Evolutionary conservation across 495 filamentous ascomycete species (phyloP), one percentile per base, ranked within the genome.

Genomic region (Cairneyella variabilis): DNA sequence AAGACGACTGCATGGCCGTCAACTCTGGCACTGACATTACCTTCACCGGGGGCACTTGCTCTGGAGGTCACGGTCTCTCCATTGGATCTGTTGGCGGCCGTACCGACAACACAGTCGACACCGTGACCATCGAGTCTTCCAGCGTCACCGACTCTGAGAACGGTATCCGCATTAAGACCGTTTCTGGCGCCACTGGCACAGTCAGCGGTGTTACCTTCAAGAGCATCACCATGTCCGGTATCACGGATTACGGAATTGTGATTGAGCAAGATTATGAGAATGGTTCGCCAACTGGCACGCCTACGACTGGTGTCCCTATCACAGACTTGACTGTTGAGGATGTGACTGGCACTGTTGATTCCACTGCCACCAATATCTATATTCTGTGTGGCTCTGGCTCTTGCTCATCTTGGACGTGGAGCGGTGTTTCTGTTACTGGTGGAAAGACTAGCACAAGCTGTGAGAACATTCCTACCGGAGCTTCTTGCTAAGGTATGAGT

Each of bases 181-280:
- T 82, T 51, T 75, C 65, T 53, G 72, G 65, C 32, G 75, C 73
- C 5, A 85, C 79, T 36, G 84, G 84, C 36, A 60, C 66, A 12
- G 82, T 88, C 47, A 64, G 62, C 12, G 76, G 71, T 52, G 71
- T 87, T 37, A 84, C 79, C 1, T 88, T 82, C 7, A 64, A 66
- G 18, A 70, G 76, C 59, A 84, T 86, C 66, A 71, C 69, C 14
- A 73, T 87, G 5, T 75, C 71, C 42, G 64, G 69, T 21, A 85
- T 86, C 61, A 66, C 72, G 43, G 74, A 77, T 22, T 83, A 86
- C 61, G 84, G 83, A 46, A 79, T 88, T 45, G 72, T 84, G 53
- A 80, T 88, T 46, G 69, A 87, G 69, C 84, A 88, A 66, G 83
- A 86, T 63, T 88, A 86, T 61, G 68, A 80, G 71, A 84, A 84